A percentile compares a stretch with the other conserved stretches of the same genome.
These are phyloP conservation scores for Agrocybe chaxingu DNA, from an alignment of 768 basidiomycete genomes.

Conservation along the genomic window DNA sequence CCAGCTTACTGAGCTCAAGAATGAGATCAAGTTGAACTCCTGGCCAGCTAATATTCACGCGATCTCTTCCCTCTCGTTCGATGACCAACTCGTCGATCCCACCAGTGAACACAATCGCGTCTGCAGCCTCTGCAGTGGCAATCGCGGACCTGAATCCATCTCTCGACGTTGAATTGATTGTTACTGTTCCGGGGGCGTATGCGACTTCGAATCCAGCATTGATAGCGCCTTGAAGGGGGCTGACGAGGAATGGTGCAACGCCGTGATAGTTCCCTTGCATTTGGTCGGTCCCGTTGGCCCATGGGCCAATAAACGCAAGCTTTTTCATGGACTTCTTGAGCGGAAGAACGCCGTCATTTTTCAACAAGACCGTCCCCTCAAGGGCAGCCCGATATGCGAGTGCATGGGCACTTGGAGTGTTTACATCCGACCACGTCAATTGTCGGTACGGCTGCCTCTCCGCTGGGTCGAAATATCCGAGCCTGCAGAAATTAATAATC, in stretches of 20 bases:
- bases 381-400: constrained; percentile 50
- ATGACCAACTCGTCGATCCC: constrained; percentile 46
- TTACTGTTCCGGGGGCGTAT: constrained; percentile 37
- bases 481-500: constrained; percentile 25
- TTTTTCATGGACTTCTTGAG: constrained; percentile 40
- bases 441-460: constrained; percentile 48
- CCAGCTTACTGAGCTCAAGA: constrained; percentile 37
- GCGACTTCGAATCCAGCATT: constrained; percentile 44
- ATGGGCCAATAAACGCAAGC: constrained; percentile 59
- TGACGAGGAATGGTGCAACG: constrained; percentile 51
- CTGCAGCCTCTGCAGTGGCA: constrained; percentile 44
- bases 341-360: constrained; percentile 62
- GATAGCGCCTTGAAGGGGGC: constrained; percentile 46
- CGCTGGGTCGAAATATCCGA: constrained; percentile 56
- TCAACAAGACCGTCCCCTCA: constrained; percentile 57
- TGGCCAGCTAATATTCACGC: constrained; percentile 50
- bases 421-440: constrained; percentile 45
- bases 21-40: constrained; percentile 53
- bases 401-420: constrained; percentile 41
- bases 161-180: constrained; percentile 33
- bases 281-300: constrained; percentile 50
- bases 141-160: constrained; percentile 50
- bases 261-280: constrained; percentile 62
- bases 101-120: constrained; percentile 49
- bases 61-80: constrained; percentile 46